These are phyloP conservation scores for Phaffia tasmanica DNA, from an alignment of 768 basidiomycete genomes.

Conservation along the genomic window DNA sequence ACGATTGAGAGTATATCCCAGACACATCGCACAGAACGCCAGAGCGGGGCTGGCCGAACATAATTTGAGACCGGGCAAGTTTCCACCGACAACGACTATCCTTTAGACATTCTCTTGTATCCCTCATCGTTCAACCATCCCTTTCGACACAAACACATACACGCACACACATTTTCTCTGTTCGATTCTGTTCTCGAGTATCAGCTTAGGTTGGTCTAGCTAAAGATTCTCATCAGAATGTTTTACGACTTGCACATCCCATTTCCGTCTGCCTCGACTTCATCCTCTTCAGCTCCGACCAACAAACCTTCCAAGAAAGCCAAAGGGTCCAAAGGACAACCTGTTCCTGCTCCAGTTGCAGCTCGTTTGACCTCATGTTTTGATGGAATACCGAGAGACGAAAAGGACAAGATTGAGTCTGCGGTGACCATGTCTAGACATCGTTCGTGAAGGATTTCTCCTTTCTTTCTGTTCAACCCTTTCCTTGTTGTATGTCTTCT, in stretches of 20 bases:
- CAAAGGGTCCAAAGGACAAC: background rate
- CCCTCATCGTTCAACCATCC: too few relatives aligned
- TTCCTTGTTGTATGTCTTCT: background rate
- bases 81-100: too few relatives aligned
- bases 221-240: background rate
- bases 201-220: too few relatives aligned
- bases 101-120: too few relatives aligned
- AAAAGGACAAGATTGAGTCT: conserved; percentile 40
- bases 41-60: too few relatives aligned
- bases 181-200: too few relatives aligned
- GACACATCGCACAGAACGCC: too few relatives aligned
- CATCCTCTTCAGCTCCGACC: conserved; percentile 1
- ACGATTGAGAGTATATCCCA: too few relatives aligned
- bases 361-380: background rate
- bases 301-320: conserved; percentile 16
- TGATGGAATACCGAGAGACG: background rate
- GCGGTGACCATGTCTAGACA: conserved; percentile 62
- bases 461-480: background rate
- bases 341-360: background rate
- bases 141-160: too few relatives aligned
- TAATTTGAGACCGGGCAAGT: too few relatives aligned
- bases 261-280: conserved; percentile 18
- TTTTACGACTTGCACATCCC: conserved; percentile 21
- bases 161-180: too few relatives aligned
- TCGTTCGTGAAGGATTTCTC: background rate